Percentiles rank a stretch among this genome's conserved stretches.
Conservation (phyloP, 2,329 filamentous ascomycete species). For the Aspergillus floridensis region DNA sequence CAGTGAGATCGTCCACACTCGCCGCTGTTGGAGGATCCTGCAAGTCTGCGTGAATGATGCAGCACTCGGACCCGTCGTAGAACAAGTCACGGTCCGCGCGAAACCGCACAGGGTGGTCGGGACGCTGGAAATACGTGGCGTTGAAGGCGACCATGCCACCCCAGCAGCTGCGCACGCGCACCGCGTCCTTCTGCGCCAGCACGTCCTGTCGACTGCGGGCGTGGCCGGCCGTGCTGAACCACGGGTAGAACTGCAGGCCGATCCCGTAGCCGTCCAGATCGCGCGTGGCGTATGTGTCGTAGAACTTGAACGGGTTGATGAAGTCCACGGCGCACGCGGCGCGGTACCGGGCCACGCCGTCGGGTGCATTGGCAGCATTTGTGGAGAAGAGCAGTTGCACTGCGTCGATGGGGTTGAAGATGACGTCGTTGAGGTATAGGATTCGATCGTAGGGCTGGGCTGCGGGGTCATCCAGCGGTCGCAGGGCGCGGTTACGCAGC, state of each 20-base stretch:
- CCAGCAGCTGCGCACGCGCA: slow-evolving; percentile 71
- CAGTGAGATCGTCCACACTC: slow-evolving; percentile 28
- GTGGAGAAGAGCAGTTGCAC: slow-evolving; percentile 61
- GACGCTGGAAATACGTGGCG: slow-evolving; percentile 43
- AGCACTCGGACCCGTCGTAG: slow-evolving; percentile 65
- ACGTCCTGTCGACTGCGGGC: slow-evolving; percentile 60
- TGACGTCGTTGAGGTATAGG: slow-evolving; percentile 65
- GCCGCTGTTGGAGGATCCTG: slow-evolving; percentile 28
- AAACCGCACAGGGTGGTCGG: slow-evolving; percentile 50
- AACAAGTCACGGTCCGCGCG: slow-evolving; percentile 57
- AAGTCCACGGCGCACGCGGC: slow-evolving; percentile 72
- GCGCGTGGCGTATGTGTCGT: slow-evolving; percentile 71
- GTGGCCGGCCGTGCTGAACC: slow-evolving; percentile 56
- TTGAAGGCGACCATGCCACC: slow-evolving; percentile 64
- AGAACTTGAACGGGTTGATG: slow-evolving; percentile 68
- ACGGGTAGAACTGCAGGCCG: slow-evolving; percentile 69
- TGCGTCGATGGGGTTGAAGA: slow-evolving; percentile 58
- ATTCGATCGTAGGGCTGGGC: slow-evolving; percentile 53
- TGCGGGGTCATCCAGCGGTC: slow-evolving; percentile 55
- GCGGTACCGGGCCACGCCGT: slow-evolving; percentile 58
- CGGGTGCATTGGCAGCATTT: slow-evolving; percentile 41
- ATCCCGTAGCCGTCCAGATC: slow-evolving; percentile 66
- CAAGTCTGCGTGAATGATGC: slow-evolving; percentile 53
- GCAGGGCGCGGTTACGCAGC: slow-evolving; percentile 66
- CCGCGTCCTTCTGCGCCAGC: slow-evolving; percentile 54